Conservation (phyloP, 768 basidiomycete genomes). For the Pseudohyphozyma bogoriensis region DNA sequence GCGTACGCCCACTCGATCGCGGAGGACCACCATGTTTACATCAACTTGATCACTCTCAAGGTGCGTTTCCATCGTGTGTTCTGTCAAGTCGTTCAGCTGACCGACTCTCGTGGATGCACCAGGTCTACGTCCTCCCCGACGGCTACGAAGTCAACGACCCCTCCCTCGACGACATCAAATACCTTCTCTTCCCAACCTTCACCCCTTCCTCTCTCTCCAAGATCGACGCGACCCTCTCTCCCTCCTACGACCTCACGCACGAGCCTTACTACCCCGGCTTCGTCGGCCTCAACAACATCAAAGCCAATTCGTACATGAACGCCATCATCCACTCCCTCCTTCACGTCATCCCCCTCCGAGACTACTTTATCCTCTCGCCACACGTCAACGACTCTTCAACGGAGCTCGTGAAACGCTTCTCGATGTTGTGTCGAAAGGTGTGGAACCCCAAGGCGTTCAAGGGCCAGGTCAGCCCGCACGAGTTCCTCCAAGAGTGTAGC, state of each 20-base stretch:
- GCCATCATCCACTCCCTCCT: slow-evolving; percentile 88
- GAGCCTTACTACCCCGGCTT: slow-evolving; percentile 84
- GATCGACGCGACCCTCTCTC: slow-evolving; percentile 47
- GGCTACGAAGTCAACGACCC: slow-evolving; percentile 95
- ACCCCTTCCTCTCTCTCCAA: slow-evolving; percentile 45
- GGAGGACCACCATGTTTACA: slow-evolving; percentile 96
- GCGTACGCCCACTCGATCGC: slow-evolving; percentile 96
- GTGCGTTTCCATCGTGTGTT: slow-evolving; percentile 43
- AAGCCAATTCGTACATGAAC: slow-evolving; percentile 93
- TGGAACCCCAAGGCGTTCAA: slow-evolving; percentile 98
- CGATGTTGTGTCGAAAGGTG: slow-evolving; percentile 75
- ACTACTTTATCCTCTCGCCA: slow-evolving; percentile 60
- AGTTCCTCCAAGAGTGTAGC: slow-evolving; percentile 93
- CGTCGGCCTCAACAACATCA: slow-evolving; percentile 95
- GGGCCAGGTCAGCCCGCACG: slow-evolving; percentile 96
- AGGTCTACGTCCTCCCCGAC: slow-evolving; percentile 97
- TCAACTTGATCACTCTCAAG: slow-evolving; percentile 88
- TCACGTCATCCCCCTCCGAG: slow-evolving; percentile 79
- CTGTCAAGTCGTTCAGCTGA: slow-evolving; percentile 3
- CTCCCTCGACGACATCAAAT: slow-evolving; percentile 87
- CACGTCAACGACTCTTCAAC: slow-evolving; percentile 37
- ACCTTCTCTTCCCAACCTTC: slow-evolving; percentile 81
- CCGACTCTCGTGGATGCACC: not conserved
- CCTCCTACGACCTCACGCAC: slow-evolving; percentile 69
- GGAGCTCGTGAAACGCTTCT: slow-evolving; percentile 80